Base-by-base conservation (phyloP, 306 rosid species). In the Lathyrus oleraceus region DNA sequence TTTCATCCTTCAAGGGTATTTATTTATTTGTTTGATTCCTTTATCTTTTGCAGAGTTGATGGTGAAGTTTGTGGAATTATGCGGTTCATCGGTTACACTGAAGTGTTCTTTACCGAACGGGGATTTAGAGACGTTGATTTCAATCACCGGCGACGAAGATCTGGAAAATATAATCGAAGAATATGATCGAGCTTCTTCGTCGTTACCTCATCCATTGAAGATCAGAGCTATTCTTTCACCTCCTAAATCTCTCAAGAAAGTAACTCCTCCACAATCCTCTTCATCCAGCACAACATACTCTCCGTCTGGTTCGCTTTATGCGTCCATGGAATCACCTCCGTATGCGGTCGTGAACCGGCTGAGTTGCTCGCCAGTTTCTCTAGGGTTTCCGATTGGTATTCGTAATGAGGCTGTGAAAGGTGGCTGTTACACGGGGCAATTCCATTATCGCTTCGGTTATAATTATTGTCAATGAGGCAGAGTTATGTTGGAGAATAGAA, bases 91-190 rank as follows among this genome's bases (percentile, higher is more conserved):
- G 4, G 86, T 76, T 5, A 82, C 73, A 2, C 53, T 94, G 74
- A 68, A 61, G 77, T 94, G 97, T 53, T 87, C 75, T 10, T 76
- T 94, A 56, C 96, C 99, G 0, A 71, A 38, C 73, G 97, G 97
- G n/a, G 97, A 91, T 11, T 62, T 94, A 54, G 99, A 88, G 69
- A 94, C 96, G 0, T 73, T 94, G 81, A 80, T 94, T 76, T 72
- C 96, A n/a, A 64, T 94, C 49, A 86, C 56, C 5, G 86, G 80
- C 68, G 97, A 91, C 6, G 96, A 87, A 61, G 99, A 94, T 78
- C 77, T 90, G 72, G 76, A 84, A 0, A 85, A 83, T 39, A 78
- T 94, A 32, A 65, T 94, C 2, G 88, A 91, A 58, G 91, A 81
- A 74, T 91, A 94, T 74, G 84, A 79, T 52, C 81, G 88, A 38